Conservation (phyloP, 768 basidiomycete genomes). For the Termitomyces sp. region DNA sequence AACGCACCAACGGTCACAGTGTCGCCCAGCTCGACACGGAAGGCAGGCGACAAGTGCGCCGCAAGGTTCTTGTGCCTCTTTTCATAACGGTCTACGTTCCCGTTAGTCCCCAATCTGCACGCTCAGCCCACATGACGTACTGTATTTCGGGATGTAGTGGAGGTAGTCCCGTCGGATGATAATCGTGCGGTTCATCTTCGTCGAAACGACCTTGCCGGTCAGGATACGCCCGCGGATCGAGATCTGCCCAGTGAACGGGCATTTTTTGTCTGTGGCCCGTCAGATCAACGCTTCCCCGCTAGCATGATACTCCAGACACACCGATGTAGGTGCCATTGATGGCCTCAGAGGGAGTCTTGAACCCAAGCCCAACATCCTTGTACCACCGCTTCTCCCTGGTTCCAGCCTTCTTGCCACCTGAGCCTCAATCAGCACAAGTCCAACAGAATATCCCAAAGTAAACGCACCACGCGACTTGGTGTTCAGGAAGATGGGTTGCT, state of each 20-base stretch:
- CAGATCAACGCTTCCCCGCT: constrained; percentile 2
- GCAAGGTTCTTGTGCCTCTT: constrained; percentile 99
- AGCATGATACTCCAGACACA: constrained; percentile 36
- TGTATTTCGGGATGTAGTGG: constrained; percentile 98
- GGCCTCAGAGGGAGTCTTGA: constrained; percentile 95
- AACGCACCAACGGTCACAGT: constrained; percentile 89
- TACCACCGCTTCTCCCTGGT: constrained; percentile 98
- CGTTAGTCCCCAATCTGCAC: constrained; percentile 1
- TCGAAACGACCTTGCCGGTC: constrained; percentile 95
- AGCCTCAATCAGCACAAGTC: constrained; percentile 8
- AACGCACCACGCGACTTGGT: constrained; percentile 89
- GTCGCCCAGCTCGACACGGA: constrained; percentile 96
- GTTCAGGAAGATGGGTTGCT: constrained; percentile 98
- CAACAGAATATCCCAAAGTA: neutral
- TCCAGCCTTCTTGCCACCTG: constrained; percentile 86
- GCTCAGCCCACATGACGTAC: constrained; percentile 42
- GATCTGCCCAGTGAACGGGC: constrained; percentile 95
- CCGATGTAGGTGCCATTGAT: constrained; percentile 96
- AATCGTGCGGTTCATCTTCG: constrained; percentile 99
- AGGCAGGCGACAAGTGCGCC: constrained; percentile 95
- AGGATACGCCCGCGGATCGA: constrained; percentile 99
- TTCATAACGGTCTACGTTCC: constrained; percentile 84
- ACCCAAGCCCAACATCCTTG: constrained; percentile 96
- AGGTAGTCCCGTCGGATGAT: constrained; percentile 95
- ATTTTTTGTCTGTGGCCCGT: constrained; percentile 85